Evolutionary conservation across 768 basidiomycete genomes (phyloP).

Genomic region (Rickenella mellea): DNA sequence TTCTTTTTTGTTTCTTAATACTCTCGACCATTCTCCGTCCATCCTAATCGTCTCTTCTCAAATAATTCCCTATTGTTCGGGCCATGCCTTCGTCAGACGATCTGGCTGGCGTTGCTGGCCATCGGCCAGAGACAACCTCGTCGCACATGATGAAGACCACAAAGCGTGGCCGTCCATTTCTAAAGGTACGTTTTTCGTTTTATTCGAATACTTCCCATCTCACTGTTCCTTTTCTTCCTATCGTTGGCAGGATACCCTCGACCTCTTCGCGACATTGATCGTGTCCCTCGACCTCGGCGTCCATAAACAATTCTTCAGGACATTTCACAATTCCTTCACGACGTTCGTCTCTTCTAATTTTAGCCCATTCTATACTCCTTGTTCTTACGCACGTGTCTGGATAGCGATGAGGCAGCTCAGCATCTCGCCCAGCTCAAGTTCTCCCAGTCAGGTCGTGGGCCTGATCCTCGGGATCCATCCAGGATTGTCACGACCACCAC

Average conservation of each 20-base stretch:
- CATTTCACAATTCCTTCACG: slow-evolving; percentile 89
- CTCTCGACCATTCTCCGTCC: slow-evolving; percentile 22
- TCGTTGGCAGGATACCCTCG: slow-evolving; percentile 77
- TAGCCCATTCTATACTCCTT: neutral
- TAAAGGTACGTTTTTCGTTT: slow-evolving; percentile 53
- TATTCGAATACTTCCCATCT: slow-evolving; percentile 1
- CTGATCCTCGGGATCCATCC: slow-evolving; percentile 95
- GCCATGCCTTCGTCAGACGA: slow-evolving; percentile 30
- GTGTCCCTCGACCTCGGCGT: slow-evolving; percentile 83
- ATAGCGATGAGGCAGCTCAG: slow-evolving; percentile 86
- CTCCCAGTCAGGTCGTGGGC: slow-evolving; percentile 96
- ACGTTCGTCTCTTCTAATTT: slow-evolving; percentile 44
- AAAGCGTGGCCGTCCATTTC: slow-evolving; percentile 86
- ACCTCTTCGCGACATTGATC: slow-evolving; percentile 94
- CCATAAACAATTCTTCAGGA: slow-evolving; percentile 94
- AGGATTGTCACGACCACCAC: slow-evolving; percentile 99
- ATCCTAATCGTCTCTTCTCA: slow-evolving; percentile 19
- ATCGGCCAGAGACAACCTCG: slow-evolving; percentile 45
- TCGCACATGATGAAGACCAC: slow-evolving; percentile 99
- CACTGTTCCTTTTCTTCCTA: slow-evolving; percentile 4
- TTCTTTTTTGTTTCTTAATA: slow-evolving; percentile 22
- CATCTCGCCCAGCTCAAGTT: slow-evolving; percentile 96
- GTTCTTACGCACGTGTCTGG: neutral
- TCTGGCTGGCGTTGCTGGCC: slow-evolving; percentile 14
- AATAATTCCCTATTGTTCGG: slow-evolving; percentile 11